phyloP scores from a whole-genome alignment of 805 yeast species.

The Spathaspora gorwiae region DNA sequence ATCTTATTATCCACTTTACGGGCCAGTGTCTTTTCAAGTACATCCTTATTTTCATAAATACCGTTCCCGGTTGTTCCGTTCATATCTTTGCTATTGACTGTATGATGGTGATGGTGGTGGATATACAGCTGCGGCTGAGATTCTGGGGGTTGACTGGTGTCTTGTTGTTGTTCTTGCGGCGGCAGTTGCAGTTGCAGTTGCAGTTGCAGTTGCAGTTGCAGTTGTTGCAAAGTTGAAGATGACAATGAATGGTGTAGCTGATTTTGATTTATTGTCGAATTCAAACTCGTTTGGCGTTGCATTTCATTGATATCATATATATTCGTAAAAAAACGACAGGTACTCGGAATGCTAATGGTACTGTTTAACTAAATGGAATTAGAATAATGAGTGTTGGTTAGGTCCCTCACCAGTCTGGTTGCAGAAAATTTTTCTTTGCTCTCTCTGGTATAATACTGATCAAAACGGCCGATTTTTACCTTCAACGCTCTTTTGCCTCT shows the following conservation, averaged over 20 bases:
- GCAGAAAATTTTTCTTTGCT: too few species aligned
- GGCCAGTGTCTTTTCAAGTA: not conserved
- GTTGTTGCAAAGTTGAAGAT: not conserved
- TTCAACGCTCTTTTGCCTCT: too few species aligned
- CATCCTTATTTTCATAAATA: not conserved
- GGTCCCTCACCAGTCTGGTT: too few species aligned
- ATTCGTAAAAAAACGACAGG: too few species aligned
- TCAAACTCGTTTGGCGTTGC: not conserved
- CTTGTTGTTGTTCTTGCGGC: not conserved
- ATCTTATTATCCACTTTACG: not conserved
- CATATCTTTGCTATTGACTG: not conserved
- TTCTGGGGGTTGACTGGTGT: too few species aligned
- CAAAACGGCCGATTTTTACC: too few species aligned
- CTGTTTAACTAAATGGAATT: too few species aligned
- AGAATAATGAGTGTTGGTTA: too few species aligned
- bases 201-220: not conserved
- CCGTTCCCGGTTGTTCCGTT: not conserved
- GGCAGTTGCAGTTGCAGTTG: not conserved
- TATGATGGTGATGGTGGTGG: conserved; percentile 1
- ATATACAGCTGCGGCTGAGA: not conserved
- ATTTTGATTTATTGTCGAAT: not conserved
- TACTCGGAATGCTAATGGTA: too few species aligned
- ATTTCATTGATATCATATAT: not conserved
- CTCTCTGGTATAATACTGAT: too few species aligned
- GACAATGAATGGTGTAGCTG: not conserved